Conservation (phyloP, 257 asterid species). For the Penstemon barbatus region DNA sequence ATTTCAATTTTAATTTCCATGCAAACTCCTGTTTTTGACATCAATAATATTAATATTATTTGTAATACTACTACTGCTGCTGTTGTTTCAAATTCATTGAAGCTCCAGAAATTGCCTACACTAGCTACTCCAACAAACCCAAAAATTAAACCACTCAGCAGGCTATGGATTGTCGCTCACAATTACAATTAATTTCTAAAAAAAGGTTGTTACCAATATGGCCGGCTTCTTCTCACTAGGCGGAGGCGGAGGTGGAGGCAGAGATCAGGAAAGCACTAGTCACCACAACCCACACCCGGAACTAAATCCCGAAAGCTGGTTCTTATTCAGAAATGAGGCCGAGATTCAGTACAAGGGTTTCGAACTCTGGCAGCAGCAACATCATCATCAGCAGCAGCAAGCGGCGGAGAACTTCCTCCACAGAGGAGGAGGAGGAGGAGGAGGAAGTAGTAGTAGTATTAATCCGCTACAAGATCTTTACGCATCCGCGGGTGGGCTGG, state of each 20-base stretch:
- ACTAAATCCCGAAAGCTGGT: slow-evolving; percentile 49
- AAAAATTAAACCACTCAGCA: no score
- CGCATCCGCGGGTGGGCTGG: slow-evolving; percentile 40
- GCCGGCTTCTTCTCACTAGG: slow-evolving; percentile 90
- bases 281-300: slow-evolving; percentile 32
- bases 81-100: no score
- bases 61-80: no score
- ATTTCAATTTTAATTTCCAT: slow-evolving; percentile 15
- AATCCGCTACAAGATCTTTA: slow-evolving; percentile 57
- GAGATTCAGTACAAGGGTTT: slow-evolving; percentile 67
- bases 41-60: no score
- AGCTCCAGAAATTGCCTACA: no score
- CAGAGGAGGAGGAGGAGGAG: no score
- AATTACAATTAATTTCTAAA: slow-evolving; percentile 24
- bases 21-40: slow-evolving; percentile 17
- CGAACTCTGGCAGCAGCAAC: slow-evolving; percentile 70
- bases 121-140: no score
- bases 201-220: slow-evolving; percentile 38
- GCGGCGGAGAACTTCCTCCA: no score
- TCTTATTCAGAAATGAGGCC: slow-evolving; percentile 52
- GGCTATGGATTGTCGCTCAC: slow-evolving; percentile 53
- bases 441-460: no score
- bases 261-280: slow-evolving; percentile 1
- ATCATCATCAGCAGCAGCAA: slow-evolving; percentile 27
- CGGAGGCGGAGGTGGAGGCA: slow-evolving; percentile 27